These are phyloP conservation scores for Scedosporium minutisporum DNA, from an alignment of 2,329 filamentous ascomycete species.

Conservation along the genomic window DNA sequence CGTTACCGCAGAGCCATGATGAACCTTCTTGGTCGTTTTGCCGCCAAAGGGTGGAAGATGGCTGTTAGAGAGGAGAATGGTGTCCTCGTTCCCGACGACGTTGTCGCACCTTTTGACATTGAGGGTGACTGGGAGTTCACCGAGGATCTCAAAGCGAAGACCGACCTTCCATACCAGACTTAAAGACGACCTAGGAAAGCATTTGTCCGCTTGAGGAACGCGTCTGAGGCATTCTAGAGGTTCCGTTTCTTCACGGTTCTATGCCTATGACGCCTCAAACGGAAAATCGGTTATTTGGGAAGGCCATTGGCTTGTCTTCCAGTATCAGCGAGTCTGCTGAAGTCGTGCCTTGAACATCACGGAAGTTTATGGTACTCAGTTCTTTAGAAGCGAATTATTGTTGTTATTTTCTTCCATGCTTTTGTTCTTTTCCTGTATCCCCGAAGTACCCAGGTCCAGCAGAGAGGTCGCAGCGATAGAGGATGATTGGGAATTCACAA, in stretches of 20 bases:
- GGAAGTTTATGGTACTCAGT: too few species aligned
- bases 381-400: neutral
- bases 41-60: neutral
- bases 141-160: neutral
- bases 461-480: too few species aligned
- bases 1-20: neutral
- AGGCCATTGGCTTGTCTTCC: too few species aligned
- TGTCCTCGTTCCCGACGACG: neutral
- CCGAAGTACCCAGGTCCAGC: neutral
- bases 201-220: neutral
- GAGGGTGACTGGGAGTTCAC: neutral
- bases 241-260: neutral
- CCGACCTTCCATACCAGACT: neutral
- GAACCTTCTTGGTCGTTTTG: constrained; percentile 3
- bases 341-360: too few species aligned
- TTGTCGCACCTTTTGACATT: neutral
- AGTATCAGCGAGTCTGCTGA: too few species aligned
- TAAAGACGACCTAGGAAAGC: neutral
- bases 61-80: neutral
- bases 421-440: neutral
- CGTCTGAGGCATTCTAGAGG: neutral
- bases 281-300: too few species aligned
- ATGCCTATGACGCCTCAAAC: too few species aligned
- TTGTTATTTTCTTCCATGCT: neutral
- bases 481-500: neutral